Conservation (phyloP, 1,284 basidiomycete genomes). For the Apiotrichum laibachii region DNA sequence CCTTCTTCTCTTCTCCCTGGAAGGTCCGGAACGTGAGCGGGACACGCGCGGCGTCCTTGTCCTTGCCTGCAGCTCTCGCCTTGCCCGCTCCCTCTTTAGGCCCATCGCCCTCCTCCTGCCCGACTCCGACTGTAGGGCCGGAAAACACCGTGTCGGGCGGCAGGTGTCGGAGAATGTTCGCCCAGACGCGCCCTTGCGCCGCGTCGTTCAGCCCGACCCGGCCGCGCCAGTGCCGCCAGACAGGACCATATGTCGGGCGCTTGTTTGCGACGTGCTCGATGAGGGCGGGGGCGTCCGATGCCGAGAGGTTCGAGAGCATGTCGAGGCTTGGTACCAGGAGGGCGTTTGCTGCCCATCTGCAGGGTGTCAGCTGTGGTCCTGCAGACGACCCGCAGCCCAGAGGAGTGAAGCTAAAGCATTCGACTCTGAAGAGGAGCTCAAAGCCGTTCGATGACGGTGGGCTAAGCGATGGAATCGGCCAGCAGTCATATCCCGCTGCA, state of each 20-base stretch:
- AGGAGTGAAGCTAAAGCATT: no score
- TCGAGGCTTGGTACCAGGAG: conserved; percentile 72
- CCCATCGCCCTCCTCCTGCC: background rate
- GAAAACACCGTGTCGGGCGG: background rate
- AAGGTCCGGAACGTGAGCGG: conserved; percentile 37
- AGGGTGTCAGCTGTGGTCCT: no score
- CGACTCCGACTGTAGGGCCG: background rate
- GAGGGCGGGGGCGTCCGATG: conserved; percentile 59
- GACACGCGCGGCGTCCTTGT: conserved; percentile 16
- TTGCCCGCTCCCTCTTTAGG: no score
- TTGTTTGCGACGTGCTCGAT: conserved; percentile 42
- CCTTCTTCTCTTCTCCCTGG: conserved; percentile 32
- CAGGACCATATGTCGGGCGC: conserved; percentile 8
- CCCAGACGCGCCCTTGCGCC: conserved; percentile 55
- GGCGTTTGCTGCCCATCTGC: conserved; percentile 75
- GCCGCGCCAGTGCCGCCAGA: conserved; percentile 63
- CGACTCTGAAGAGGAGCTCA: no score
- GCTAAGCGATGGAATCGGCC: no score
- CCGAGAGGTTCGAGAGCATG: conserved; percentile 64
- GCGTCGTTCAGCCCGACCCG: conserved; percentile 67
- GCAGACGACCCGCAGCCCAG: no score
- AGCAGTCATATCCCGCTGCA: no score
- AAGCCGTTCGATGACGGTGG: no score
- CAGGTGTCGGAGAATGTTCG: background rate
- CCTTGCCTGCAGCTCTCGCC: no score